Conservation (phyloP, 2,329 filamentous ascomycete genomes). For the Aureobasidium sp. region DNA sequence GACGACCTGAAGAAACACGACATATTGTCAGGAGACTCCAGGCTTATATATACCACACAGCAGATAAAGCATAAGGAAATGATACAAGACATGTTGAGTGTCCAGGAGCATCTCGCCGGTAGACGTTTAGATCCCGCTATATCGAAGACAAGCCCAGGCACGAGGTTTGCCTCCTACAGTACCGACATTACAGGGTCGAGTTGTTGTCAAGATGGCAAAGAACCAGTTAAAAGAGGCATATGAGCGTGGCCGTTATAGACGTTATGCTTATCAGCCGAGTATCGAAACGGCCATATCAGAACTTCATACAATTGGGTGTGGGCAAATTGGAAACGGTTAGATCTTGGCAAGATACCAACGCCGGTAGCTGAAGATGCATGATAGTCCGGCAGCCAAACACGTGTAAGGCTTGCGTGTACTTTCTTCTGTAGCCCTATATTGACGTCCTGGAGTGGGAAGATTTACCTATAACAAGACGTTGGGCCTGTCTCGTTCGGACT, state of each 20-base stretch:
- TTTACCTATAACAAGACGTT: slow-evolving; percentile 6
- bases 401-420: not conserved
- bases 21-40: not conserved
- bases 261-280: slow-evolving; percentile 1
- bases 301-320: not conserved
- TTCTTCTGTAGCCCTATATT: not conserved
- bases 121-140: not conserved
- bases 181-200: not conserved
- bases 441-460: not conserved
- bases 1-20: not conserved
- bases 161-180: not conserved
- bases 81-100: slow-evolving; percentile 1
- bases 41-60: not conserved
- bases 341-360: not conserved
- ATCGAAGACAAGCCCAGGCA: not conserved
- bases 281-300: slow-evolving; percentile 10
- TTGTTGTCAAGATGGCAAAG: not conserved
- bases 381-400: not conserved
- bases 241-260: not conserved
- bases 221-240: not conserved
- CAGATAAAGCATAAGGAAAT: slow-evolving; percentile 4
- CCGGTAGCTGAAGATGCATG: not conserved
- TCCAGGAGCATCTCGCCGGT: not conserved
- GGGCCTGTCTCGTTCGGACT: not conserved
- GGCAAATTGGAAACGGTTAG: not conserved